These are phyloP conservation scores for Cyclotella kingstonii DNA, from an alignment of 108 stramenopile species.

Conservation along the genomic window DNA sequence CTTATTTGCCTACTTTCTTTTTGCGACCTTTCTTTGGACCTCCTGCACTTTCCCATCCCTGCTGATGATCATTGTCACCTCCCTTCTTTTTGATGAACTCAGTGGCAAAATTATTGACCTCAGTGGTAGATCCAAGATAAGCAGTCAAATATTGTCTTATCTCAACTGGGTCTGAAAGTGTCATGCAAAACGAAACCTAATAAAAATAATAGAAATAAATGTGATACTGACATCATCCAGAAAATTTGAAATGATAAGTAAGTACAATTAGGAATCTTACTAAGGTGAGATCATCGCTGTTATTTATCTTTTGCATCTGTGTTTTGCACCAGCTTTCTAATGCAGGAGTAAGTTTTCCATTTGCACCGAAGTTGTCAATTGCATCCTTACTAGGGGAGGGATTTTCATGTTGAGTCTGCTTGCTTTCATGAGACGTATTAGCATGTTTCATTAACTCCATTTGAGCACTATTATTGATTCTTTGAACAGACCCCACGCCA, in stretches of 20 bases:
- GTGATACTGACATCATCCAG: not conserved
- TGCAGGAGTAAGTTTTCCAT: slow-evolving; percentile 69
- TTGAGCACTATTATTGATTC: slow-evolving; percentile 15
- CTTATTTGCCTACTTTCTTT: slow-evolving; percentile 61
- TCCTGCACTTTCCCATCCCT: slow-evolving; percentile 78
- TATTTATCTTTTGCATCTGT: slow-evolving; percentile 87
- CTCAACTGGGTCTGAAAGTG: slow-evolving; percentile 83
- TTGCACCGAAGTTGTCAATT: slow-evolving; percentile 77
- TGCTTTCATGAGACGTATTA: slow-evolving; percentile 25
- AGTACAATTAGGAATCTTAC: slow-evolving; percentile 13
- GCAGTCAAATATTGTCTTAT: slow-evolving; percentile 93
- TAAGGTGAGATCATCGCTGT: slow-evolving; percentile 91
- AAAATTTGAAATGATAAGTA: not conserved
- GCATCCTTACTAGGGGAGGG: slow-evolving; percentile 16
- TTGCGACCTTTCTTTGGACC: slow-evolving; percentile 67
- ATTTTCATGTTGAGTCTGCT: slow-evolving; percentile 11
- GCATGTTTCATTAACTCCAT: slow-evolving; percentile 26
- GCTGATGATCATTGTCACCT: slow-evolving; percentile 62
- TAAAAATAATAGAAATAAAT: not conserved
- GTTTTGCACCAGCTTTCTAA: slow-evolving; percentile 90
- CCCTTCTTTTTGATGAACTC: slow-evolving; percentile 91
- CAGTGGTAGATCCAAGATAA: slow-evolving; percentile 89
- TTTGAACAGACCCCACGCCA: slow-evolving; percentile 23
- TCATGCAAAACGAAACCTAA: slow-evolving; percentile 89
- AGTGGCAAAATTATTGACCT: slow-evolving; percentile 92